phyloP scores from a whole-genome alignment of 345 rosid genomes.

The Ceriops decandra region DNA sequence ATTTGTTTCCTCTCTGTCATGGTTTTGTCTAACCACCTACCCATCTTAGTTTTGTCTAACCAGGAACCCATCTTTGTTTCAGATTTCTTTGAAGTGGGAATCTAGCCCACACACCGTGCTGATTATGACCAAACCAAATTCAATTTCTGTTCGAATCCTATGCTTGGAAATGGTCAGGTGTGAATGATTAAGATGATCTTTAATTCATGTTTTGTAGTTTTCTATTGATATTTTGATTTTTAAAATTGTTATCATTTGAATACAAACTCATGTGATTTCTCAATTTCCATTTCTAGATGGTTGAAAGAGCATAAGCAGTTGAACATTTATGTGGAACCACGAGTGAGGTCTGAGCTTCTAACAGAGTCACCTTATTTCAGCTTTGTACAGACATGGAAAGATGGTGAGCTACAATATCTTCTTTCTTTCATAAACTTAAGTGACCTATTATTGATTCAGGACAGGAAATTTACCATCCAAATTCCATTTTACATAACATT shows the following conservation, averaged over 20 bases:
- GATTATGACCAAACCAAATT: conserved; percentile 86
- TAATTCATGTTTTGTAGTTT: conserved; percentile 5
- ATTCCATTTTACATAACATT: conserved; percentile 7
- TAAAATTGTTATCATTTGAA: conserved; percentile 2
- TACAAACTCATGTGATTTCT: conserved; percentile 10
- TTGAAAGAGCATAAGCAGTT: conserved; percentile 65
- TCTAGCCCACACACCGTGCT: conserved; percentile 83
- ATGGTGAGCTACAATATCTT: conserved; percentile 49
- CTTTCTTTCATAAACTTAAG: not conserved
- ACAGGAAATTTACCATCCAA: not conserved
- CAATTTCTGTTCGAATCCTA: conserved; percentile 65
- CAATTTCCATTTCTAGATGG: conserved; percentile 58
- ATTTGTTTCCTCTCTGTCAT: not conserved
- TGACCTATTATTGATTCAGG: not conserved
- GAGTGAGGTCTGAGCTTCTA: conserved; percentile 67
- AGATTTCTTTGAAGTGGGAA: conserved; percentile 98
- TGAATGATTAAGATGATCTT: conserved; percentile 11
- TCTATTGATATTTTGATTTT: not conserved
- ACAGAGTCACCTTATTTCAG: conserved; percentile 73
- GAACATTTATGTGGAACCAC: conserved; percentile 84
- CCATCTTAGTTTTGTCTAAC: conserved; percentile 17
- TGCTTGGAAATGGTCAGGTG: conserved; percentile 91
- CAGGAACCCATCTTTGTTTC: conserved; percentile 31
- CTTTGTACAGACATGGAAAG: conserved; percentile 86
- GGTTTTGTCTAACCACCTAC: conserved; percentile 19